A percentile compares a stretch with the other conserved stretches of the same genome.
These are phyloP conservation scores for Fusarium poae DNA, from an alignment of 2,329 filamentous ascomycete genomes.

Conservation along the genomic window DNA sequence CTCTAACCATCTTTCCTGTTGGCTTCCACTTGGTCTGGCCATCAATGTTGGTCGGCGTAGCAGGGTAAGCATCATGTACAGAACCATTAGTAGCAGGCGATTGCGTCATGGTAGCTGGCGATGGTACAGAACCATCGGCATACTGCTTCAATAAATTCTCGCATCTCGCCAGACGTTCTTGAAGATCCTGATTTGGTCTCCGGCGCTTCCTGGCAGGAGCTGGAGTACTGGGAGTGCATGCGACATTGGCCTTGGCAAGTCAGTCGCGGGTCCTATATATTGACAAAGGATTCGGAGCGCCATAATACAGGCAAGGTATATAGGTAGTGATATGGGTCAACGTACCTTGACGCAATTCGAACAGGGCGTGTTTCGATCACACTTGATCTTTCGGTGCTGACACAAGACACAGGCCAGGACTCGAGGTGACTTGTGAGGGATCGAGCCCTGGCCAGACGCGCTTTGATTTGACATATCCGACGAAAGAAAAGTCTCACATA, in stretches of 20 bases:
- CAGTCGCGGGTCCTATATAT: slow-evolving; percentile 3
- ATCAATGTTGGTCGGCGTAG: slow-evolving; percentile 51
- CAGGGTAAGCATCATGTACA: slow-evolving; percentile 47
- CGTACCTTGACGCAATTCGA: slow-evolving; percentile 71
- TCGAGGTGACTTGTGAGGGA: slow-evolving; percentile 57
- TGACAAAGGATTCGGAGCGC: not conserved
- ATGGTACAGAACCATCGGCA: slow-evolving; percentile 56
- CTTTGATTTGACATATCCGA: slow-evolving; percentile 53
- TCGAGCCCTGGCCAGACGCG: slow-evolving; percentile 40
- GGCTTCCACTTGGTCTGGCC: slow-evolving; percentile 58
- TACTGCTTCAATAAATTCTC: slow-evolving; percentile 71
- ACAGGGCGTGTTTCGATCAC: slow-evolving; percentile 70
- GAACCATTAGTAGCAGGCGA: slow-evolving; percentile 40
- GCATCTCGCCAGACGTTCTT: slow-evolving; percentile 70
- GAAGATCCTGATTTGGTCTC: slow-evolving; percentile 71
- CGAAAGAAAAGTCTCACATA: slow-evolving; percentile 49
- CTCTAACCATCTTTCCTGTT: slow-evolving; percentile 66
- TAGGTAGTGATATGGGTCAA: slow-evolving; percentile 8
- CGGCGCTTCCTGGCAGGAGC: slow-evolving; percentile 71
- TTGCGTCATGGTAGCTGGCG: slow-evolving; percentile 37
- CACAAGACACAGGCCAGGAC: slow-evolving; percentile 69
- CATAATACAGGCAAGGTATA: not conserved
- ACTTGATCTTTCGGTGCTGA: slow-evolving; percentile 73
- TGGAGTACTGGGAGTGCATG: slow-evolving; percentile 70
- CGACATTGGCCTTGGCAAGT: slow-evolving; percentile 65